Evolutionary conservation across 1,139 yeast species (phyloP), one percentile per base, ranked within the genome.

Genomic region (Spathaspora sp.): DNA sequence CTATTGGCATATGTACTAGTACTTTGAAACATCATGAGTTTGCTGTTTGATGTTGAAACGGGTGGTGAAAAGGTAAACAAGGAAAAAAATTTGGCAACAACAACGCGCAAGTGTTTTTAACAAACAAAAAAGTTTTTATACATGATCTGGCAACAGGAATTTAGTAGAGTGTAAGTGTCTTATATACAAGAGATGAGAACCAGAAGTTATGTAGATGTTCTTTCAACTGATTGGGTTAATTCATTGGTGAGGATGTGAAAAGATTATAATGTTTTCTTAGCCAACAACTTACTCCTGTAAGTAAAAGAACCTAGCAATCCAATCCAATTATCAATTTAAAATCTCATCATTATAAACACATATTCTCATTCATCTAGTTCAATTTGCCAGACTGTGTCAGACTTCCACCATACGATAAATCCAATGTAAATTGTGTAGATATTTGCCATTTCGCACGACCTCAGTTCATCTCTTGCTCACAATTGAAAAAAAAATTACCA

Each of bases 391-490:
- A 20, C 7, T 20, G 4, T 20, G 23, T 20, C n/a, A 20, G 23
- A 20, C 23, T 20, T 20, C 7, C 23, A 20, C 23, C 7, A 7
- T 4, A 20, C 4, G 23, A 20, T 20, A 20, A 6, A 8, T 11
- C 5, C 9, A 11, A 5, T 26, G 29, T 26, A 26, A 26, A 26
- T 26, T 11, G 11, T 26, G 10, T 13, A 11, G 27, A 18, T 37
- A 17, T 25, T 11, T 23, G 3, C 17, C 41, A 18, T n/a, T 23
- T 38, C 41, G 18, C 39, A 38, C 39, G 39, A 38, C 39, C 39
- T 15, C 13, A 23, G 8, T 26, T 23, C 39, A 38, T 38, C 39
- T 23, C 24, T n/a, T 4, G 7, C 13, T 27, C 5, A 2, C 11
- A 23, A 16, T 8, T 38, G 25, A 26, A 38, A 38, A 38, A 38